Evolutionary conservation across 2,329 filamentous ascomycete genomes (phyloP), one percentile per base, ranked within the genome.

Genomic region (Stenocarpella maydis): DNA sequence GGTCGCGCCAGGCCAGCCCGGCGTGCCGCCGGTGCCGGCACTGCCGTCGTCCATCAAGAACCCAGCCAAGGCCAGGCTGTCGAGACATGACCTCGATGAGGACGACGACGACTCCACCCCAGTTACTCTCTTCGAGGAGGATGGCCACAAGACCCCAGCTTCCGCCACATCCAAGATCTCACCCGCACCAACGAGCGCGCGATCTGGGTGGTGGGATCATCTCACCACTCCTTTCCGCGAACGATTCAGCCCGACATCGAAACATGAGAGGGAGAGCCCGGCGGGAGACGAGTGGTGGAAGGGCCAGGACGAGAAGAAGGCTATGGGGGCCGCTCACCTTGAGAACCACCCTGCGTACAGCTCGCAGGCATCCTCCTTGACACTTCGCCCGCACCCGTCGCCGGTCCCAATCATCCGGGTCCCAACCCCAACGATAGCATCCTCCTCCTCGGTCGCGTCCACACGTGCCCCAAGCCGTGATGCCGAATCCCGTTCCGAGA

Each of bases 121-220:
- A 0, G 87, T 85, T 68, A 93, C 91, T 0, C 82, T 91, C 1
- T 93, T 93, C 72, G 91, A 93, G 75, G 91, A 93, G 75, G 91
- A 92, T 71, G 86, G 87, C 60, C 81, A 75, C 69, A 81, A 71
- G 60, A 67, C 69, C 4, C 69, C 67, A 37, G 80, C 80, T 69
- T 81, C 81, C 7, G 73, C 77, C 47, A 82, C 79, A 67, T 75
- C 78, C 17, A 82, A 81, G 17, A 73, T 55, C 60, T 81, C 72
- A 79, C 81, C 50, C 78, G 84, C 53, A 78, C 87, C 86, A 49
- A 87, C 86, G 34, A 85, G 83, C 50, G 85, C 87, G 14, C 85
- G 84, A 67, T 91, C 90, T 31, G 92, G 92, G 24, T 94, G 92
- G 91, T 94, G 92, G 92, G 92, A 93, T 74, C 85, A 92, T 73